Evolutionary conservation across 106 monocot genomes (phyloP), one percentile per base, ranked within the genome.

Genomic region (Triglochin maritima): DNA sequence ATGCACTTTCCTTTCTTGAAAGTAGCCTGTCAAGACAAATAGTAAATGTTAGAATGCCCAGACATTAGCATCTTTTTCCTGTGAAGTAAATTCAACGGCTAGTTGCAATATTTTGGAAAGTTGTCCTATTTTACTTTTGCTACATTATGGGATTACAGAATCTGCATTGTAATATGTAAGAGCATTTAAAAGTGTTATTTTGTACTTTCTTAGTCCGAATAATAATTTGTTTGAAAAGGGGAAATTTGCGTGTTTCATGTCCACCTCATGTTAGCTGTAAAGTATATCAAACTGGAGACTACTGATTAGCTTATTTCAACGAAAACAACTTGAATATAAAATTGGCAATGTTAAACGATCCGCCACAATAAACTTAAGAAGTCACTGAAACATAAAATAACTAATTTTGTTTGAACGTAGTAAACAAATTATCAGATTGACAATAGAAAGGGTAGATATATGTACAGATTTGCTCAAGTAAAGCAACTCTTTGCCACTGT

Each of bases 401-500:
- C 29, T 29, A 29, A 1, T 29, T 29, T 29, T 29, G 1, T 29
- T 29, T 29, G 29, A 29, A 29, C 29, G 29, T 29, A 9, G 43
- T 29, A 42, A 60, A 8, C 3, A 14, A 60, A 60, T 9, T 9
- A 29, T 29, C 44, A n/a, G 47, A 63, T 63, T 10, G 47, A 63
- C 7, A 63, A 46, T 45, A 9, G 9, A 50, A 16, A 66, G 49
- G 4, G n/a, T 47, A 66, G 17, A 29, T 29, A 29, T 29, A 29
- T 29, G 65, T 76, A 89, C 89, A 80, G 85, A 85, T 59, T 57
- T 85, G 71, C 85, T 89, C 49, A 80, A 64, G 69, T 85, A 89
- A 67, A 89, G 83, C 60, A 89, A 57, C 72, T 89, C 85, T 60
- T 85, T 80, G 13, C 86, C 74, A 63, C 59, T 74, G 48, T 83